Base-by-base conservation (phyloP, 148 eudicot genomes). In the Chenopodium formosanum region DNA sequence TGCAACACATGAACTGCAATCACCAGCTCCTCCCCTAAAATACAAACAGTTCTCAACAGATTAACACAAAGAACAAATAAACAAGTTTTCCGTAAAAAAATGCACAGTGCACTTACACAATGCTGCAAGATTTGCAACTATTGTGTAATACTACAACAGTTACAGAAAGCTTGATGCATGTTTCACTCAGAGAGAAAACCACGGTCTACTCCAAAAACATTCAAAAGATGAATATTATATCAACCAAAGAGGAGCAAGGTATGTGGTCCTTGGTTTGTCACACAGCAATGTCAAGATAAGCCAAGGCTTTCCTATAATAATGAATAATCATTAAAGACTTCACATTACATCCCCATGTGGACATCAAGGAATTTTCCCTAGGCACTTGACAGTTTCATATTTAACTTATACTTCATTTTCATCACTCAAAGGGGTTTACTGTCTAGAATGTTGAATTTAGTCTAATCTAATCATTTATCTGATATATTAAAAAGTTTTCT, bases 21-120 rank as follows among this genome's bases (percentile, higher is more conserved):
- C 99, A 72, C 98, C 98, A 84, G 99, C 99, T 83, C 99, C 99
- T 83, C 94, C 98, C 90, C 99, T 95, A 71, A 23, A 83, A 76
- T 60, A 85, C 34, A 76, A 62, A 79, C 62, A 62, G 47, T 32
- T 48, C 32, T 62, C 12, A 56, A 40, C 44, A 9, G 31, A 22
- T 19, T 19, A 62, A 73, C 7, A 40, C 44, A 40, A 6, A 40
- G 8, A 40, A 7, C 44, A 40, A 40, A 40, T 40, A 40, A 40
- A 40, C 7, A 40, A 40, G 8, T 40, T n/a, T 63, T 52, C 16
- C 67, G 62, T 56, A 40, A 44, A 67, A 67, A 20, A 47, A 25
- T 69, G 77, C 80, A 73, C 53, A 65, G 23, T n/a, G 25, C 5
- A 62, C 65, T 62, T 22, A 62, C 1, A 20, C n/a, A n/a, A 62